Base-by-base conservation (phyloP, 495 filamentous ascomycete genomes). In the Aspergillus nanangensis region DNA sequence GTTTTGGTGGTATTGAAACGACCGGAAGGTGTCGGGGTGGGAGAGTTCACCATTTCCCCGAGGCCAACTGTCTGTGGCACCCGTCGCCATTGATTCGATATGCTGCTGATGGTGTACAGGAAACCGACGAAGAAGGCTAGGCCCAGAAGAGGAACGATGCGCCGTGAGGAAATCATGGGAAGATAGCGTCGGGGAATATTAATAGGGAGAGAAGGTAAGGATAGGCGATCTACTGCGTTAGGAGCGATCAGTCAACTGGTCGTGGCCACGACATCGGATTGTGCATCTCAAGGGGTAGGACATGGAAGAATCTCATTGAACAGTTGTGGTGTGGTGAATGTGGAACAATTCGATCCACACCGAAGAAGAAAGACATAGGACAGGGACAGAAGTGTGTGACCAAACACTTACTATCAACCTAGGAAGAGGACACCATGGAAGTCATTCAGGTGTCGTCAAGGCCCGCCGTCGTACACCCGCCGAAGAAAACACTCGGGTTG, bases 101-200 rank as follows among this genome's bases (percentile, higher is more conserved):
- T 56, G 20, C 36, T 56, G 32, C 56, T 59, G 38, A 63, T 50
- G 18, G 65, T 55, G 51, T 62, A 48, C 27, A 67, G 38, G 49
- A 63, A 44, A 48, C 61, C 44, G 38, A 57, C 20, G 47, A 63
- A 57, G 47, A 72, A 65, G 58, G 53, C 59, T 51, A 63, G 47
- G 61, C 69, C 65, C 43, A 70, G 48, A 35, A 68, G 57, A 45
- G 65, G 55, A 23, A 65, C 52, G 23, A 54, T 44, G 37, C 66
- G 66, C 37, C 66, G 66, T 58, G 58, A 56, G 52, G 60, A 56
- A 64, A 65, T 57, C 69, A 72, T 72, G 50, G 53, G 49, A 44
- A n/a, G 37, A 44, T 23, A 46, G 21, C 31, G 39, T 44, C 24
- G 33, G 15, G 35, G 22, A 1, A 22, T n/a, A 2, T 4, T 22